Evolutionary conservation across 2,329 filamentous ascomycete species (phyloP).

Genomic region (Elsinoe australis): DNA sequence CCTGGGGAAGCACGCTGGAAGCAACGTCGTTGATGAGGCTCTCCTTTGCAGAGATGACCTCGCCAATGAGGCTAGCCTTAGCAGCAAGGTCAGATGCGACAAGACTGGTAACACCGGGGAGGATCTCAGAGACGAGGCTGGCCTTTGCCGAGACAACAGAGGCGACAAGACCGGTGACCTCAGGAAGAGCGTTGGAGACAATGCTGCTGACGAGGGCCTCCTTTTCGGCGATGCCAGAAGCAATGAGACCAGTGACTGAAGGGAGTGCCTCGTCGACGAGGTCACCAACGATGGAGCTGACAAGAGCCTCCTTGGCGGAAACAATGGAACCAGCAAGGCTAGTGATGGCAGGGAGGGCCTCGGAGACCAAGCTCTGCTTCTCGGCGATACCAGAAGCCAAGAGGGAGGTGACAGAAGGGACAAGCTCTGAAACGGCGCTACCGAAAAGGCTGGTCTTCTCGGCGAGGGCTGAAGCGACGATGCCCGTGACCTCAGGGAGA

Average conservation of each 20-base stretch:
- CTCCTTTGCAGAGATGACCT: conserved; percentile 12
- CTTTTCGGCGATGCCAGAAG: conserved; percentile 4
- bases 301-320: not conserved
- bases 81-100: not conserved
- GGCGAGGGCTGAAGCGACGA: not conserved
- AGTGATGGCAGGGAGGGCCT: not conserved
- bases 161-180: conserved; percentile 1
- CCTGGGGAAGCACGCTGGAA: not conserved
- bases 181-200: not conserved
- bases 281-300: not conserved
- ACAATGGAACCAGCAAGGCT: conserved; percentile 1
- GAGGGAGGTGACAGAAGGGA: not conserved
- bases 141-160: conserved; percentile 6
- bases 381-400: conserved; percentile 4
- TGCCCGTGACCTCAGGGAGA: not conserved
- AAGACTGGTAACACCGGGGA: not conserved
- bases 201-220: not conserved
- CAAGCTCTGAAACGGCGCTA: conserved; percentile 2
- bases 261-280: not conserved
- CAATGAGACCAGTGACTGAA: not conserved
- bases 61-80: not conserved
- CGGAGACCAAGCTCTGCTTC: conserved; percentile 2
- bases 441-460: not conserved
- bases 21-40: conserved; percentile 3
- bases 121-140: not conserved